These are phyloP conservation scores for Phanerochaete sordida DNA, from an alignment of 768 basidiomycete genomes.

Conservation along the genomic window DNA sequence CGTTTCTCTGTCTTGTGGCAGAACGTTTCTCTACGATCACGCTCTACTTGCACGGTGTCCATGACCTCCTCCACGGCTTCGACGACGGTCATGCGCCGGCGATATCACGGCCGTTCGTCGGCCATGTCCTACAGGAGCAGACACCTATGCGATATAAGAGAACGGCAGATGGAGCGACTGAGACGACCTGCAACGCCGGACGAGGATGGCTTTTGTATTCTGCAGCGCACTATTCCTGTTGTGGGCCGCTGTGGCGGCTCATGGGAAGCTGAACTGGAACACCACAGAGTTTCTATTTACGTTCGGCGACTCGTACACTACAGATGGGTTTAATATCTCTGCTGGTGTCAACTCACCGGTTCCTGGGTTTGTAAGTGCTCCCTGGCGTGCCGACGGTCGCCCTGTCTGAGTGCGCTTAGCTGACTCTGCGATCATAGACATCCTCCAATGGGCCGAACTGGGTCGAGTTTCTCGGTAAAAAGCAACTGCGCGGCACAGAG, in stretches of 20 bases:
- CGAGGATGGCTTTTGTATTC: slow-evolving; percentile 5
- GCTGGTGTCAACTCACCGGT: slow-evolving; percentile 48
- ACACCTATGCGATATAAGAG: not conserved
- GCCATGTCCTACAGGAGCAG: not conserved
- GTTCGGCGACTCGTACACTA: slow-evolving; percentile 64
- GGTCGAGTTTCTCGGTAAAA: slow-evolving; percentile 50
- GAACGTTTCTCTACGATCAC: not conserved
- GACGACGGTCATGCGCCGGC: slow-evolving; percentile 1
- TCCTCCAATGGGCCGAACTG: slow-evolving; percentile 64
- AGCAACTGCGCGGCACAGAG: not conserved
- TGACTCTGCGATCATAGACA: slow-evolving; percentile 31
- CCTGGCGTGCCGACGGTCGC: not conserved
- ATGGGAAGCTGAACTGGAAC: slow-evolving; percentile 43
- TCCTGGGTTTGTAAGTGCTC: slow-evolving; percentile 45
- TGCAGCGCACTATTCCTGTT: slow-evolving; percentile 6
- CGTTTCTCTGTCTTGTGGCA: not conserved
- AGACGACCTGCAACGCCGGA: not conserved
- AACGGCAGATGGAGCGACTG: not conserved
- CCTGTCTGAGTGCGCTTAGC: not conserved
- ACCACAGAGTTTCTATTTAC: slow-evolving; percentile 51
- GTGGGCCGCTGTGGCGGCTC: slow-evolving; percentile 9
- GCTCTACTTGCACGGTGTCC: not conserved
- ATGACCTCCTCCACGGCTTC: not conserved
- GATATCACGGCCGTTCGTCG: slow-evolving; percentile 7
- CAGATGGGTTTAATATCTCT: slow-evolving; percentile 57